phyloP scores from a whole-genome alignment of 345 rosid species.

The Citrus sp. region DNA sequence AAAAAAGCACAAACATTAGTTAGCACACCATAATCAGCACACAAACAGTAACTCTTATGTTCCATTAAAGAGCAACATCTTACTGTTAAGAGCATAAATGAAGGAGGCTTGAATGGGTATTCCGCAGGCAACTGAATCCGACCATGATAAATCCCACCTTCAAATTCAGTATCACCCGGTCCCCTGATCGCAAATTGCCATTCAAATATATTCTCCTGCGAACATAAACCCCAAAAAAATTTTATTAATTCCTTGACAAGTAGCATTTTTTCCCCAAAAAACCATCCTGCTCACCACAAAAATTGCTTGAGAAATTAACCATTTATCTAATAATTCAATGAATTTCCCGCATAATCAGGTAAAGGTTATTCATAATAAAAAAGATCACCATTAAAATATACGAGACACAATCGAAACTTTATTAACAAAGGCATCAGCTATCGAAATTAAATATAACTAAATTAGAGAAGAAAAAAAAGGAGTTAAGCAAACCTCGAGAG shows the following conservation, averaged over 20 bases:
- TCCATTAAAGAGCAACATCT: constrained; percentile 17
- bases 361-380: neutral
- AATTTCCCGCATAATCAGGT: neutral
- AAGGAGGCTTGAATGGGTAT: constrained; percentile 98
- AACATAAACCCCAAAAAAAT: neutral
- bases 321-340: neutral
- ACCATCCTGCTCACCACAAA: neutral
- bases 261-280: no score
- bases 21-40: constrained; percentile 1
- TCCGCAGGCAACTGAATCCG: constrained; percentile 93
- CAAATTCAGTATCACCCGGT: constrained; percentile 78
- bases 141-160: constrained; percentile 98
- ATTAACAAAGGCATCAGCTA: neutral
- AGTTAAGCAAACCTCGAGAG: constrained; percentile 66
- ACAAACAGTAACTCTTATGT: neutral
- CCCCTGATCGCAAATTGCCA: constrained; percentile 99
- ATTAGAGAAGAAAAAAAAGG: neutral
- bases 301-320: neutral
- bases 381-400: neutral
- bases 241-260: no score
- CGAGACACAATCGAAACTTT: neutral
- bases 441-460: neutral
- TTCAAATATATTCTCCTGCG: constrained; percentile 92
- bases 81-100: constrained; percentile 86
- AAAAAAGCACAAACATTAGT: constrained; percentile 1